phyloP scores from a whole-genome alignment of 495 filamentous ascomycete species.

The Penicillium roqueforti region DNA sequence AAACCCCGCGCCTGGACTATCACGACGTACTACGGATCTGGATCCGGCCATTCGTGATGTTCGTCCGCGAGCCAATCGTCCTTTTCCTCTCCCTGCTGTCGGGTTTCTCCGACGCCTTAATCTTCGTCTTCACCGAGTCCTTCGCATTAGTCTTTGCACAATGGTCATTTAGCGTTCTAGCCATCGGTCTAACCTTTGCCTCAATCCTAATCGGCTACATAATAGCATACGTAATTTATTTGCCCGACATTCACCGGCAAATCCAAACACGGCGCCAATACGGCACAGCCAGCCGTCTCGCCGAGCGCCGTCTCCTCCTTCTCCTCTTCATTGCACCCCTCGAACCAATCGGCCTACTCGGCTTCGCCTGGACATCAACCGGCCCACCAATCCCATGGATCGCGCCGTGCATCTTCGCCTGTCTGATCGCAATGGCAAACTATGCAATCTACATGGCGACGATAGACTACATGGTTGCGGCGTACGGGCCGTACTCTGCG shows the following conservation, averaged over 20 bases:
- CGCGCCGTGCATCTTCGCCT: conserved; percentile 53
- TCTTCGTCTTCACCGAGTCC: conserved; percentile 74
- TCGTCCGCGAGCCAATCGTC: conserved; percentile 72
- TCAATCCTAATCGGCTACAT: conserved; percentile 63
- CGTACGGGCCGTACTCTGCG: conserved; percentile 73
- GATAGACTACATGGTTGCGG: conserved; percentile 81
- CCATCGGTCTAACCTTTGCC: conserved; percentile 59
- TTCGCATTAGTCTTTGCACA: conserved; percentile 61
- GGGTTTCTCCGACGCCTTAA: conserved; percentile 75
- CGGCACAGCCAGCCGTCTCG: conserved; percentile 47
- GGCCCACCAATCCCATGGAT: conserved; percentile 62
- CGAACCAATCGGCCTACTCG: conserved; percentile 62
- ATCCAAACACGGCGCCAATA: conserved; percentile 37
- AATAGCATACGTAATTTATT: conserved; percentile 58
- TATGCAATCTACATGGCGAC: conserved; percentile 76
- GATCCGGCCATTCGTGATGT: conserved; percentile 74
- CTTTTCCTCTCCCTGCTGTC: conserved; percentile 65
- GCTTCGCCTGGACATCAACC: conserved; percentile 63
- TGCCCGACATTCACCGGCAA: conserved; percentile 60
- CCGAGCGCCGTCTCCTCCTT: conserved; percentile 54
- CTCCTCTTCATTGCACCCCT: conserved; percentile 62
- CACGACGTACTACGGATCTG: conserved; percentile 58
- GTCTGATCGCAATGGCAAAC: conserved; percentile 64
- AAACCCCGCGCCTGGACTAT: conserved; percentile 44
- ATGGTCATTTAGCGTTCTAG: conserved; percentile 55